phyloP scores from a whole-genome alignment of 2,329 filamentous ascomycete species.

The Fusarium albidum region DNA sequence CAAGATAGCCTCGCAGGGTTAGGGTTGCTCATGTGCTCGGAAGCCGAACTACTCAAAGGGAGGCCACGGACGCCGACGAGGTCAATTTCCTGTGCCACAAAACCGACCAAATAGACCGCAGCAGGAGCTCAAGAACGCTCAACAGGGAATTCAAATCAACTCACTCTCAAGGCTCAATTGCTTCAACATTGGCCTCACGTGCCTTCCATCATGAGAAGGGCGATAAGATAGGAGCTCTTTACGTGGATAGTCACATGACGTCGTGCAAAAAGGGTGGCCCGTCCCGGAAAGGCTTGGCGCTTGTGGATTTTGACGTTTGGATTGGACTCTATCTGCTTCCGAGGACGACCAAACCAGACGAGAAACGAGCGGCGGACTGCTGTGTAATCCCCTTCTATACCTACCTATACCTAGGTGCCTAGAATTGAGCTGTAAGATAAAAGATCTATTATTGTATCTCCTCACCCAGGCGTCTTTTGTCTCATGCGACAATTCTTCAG shows the following conservation, averaged over 20 bases:
- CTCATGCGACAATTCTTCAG: slow-evolving; percentile 17
- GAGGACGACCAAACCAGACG: slow-evolving; percentile 21
- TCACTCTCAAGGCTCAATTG: no score
- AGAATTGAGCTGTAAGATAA: no score
- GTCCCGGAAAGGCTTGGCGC: slow-evolving; percentile 21
- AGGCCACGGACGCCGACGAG: not conserved
- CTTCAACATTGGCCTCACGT: no score
- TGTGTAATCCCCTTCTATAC: slow-evolving; percentile 14
- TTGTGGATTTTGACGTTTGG: slow-evolving; percentile 28
- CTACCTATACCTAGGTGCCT: no score
- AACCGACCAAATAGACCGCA: not conserved
- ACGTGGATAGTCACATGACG: not conserved
- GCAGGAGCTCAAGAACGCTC: no score
- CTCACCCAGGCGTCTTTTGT: not conserved
- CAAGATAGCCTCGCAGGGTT: no score
- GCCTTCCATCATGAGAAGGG: not conserved
- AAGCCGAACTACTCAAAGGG: not conserved
- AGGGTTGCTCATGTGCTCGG: not conserved
- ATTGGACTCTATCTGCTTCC: slow-evolving; percentile 21
- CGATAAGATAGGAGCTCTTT: not conserved
- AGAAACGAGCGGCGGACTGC: slow-evolving; percentile 21
- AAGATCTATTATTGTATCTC: no score
- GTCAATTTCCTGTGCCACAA: not conserved
- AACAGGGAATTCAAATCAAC: no score
- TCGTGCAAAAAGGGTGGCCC: not conserved